Base-by-base conservation (phyloP, 225 moss, liverwort and hornwort species). In the Thuidium tamariscinum region DNA sequence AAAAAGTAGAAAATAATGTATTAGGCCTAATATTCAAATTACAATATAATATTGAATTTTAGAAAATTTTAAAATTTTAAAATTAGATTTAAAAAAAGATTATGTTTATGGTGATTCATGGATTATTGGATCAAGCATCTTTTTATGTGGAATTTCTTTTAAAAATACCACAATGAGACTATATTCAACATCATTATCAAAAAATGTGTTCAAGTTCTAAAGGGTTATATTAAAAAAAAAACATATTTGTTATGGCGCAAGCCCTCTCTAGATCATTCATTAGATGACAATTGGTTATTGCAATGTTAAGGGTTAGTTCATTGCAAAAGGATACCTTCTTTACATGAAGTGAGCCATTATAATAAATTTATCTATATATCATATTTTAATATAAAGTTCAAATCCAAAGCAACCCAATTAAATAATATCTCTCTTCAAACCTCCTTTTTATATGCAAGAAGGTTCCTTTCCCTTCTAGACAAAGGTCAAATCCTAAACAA, bases 91-190 rank as follows among this genome's bases (percentile, higher is more conserved):
- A 3, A 2, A 70, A 27, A 27, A 42, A 9, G 2, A 16, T 1
- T 3, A 3, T 16, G 42, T 41, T 42, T 4, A 42, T 15, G 8
- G 34, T 34, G 17, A 60, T 10, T 6, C 2, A 1, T 34, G 5
- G 0, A n/a, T 64, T 18, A 34, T 0, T 18, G 2, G 0, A 18
- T n/a, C n/a, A n/a, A n/a, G 18, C 5, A 20, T 65, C 65, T n/a
- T 65, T 11, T 65, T 36, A 11, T 10, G 3, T 65, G 10, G 16
- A 65, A 65, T 19, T n/a, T n/a, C n/a, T n/a, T n/a, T 19, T 20
- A 10, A 36, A 65, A 65, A 20, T 65, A 65, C 5, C 11, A 65
- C n/a, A 65, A 30, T n/a, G 6, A 36, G 1, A 5, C 20, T n/a
- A 36, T 65, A 18, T 19, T 65, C 5, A 20, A 65, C 6, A n/a